phyloP scores from a whole-genome alignment of 495 filamentous ascomycete species.

The Lasiosphaeris hirsuta region DNA sequence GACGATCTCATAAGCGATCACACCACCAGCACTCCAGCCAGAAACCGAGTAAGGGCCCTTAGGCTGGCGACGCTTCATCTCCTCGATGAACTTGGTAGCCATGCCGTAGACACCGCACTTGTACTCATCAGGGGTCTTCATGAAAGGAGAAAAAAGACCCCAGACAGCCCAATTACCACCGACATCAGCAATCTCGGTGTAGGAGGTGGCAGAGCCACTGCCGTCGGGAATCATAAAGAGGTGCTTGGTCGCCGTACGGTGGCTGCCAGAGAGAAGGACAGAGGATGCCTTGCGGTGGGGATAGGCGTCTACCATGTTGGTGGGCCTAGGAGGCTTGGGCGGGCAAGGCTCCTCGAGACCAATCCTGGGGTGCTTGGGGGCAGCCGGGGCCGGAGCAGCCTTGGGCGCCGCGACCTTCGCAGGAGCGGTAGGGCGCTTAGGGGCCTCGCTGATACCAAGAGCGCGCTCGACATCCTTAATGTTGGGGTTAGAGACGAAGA shows the following conservation, averaged over 20 bases:
- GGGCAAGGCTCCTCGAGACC: conserved; percentile 31
- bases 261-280: conserved; percentile 62
- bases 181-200: conserved; percentile 51
- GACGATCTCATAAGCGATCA: conserved; percentile 81
- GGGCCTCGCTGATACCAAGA: conserved; percentile 41
- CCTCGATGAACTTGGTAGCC: conserved; percentile 53
- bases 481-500: conserved; percentile 45
- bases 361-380: conserved; percentile 30
- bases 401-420: conserved; percentile 35
- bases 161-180: conserved; percentile 51
- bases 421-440: conserved; percentile 33
- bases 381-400: conserved; percentile 21
- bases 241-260: conserved; percentile 55
- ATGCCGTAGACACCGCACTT: conserved; percentile 55
- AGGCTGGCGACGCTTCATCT: conserved; percentile 62
- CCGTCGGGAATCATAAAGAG: conserved; percentile 78
- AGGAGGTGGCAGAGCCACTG: conserved; percentile 64
- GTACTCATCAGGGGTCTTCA: conserved; percentile 55
- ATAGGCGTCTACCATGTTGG: conserved; percentile 61
- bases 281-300: conserved; percentile 62
- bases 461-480: conserved; percentile 46
- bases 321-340: conserved; percentile 35
- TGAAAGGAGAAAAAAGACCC: conserved; percentile 66
- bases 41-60: conserved; percentile 64
- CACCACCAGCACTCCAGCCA: conserved; percentile 86